Evolutionary conservation across 2,329 filamentous ascomycete species (phyloP), one percentile per base, ranked within the genome.

Genomic region (Aspergillus sp.): DNA sequence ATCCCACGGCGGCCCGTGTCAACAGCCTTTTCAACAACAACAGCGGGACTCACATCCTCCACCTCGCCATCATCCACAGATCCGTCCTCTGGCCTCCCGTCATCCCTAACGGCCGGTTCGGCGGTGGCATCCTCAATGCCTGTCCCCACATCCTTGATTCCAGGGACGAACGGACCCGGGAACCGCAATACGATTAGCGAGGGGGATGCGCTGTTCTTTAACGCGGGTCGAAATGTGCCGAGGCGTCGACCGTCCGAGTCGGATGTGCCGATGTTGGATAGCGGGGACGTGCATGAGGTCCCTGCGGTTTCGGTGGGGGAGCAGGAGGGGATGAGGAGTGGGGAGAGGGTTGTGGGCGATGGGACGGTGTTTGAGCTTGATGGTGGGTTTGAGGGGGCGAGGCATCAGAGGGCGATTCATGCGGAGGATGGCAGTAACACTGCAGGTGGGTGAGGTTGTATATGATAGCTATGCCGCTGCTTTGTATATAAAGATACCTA

Each of bases 191-290:
- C 17, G 9, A 31, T 31, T 19, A 23, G 45, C 24, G 41, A 58
- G 9, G 52, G 40, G 9, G 33, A 56, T 40, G 46, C 59, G 41
- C 35, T 65, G 23, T 65, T 64, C 41, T 35, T 64, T 1, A 37
- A 37, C 35, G 27, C 27, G 27, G 27, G 27, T 11, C 27, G 27
- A 9, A 31, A 9, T 31, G 27, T 12, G 14, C 31, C 35, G 35
- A 27, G 31, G 11, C 49, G 55, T 11, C 35, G 41, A 12, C 64
- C 59, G 12, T 58, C 56, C 0, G 64, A 65, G 48, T 57, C 56
- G 8, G 63, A 64, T 11, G 62, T 66, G 7, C 65, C 64, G 15
- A 66, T 68, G 58, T 19, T 68, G 47, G 64, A 68, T 59, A 63
- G 63, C n/a, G 62, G 47, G 23, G 44, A 64, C 48, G 64, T 68